Conservation (phyloP, 2,329 filamentous ascomycete species). For the Aureobasidium leucospermi region DNA sequence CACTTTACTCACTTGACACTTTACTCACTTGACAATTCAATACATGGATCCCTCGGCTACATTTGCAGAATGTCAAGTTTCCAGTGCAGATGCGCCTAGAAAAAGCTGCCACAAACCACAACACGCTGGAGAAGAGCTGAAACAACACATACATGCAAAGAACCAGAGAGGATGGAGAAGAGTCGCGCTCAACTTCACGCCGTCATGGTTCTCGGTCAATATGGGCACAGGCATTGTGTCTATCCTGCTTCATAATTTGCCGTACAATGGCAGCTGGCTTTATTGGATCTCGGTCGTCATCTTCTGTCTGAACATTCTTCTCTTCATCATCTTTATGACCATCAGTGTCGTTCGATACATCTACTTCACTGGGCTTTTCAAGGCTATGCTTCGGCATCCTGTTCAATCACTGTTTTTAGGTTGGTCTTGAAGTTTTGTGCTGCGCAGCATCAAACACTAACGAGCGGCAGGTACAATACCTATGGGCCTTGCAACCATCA, state of each 20-base stretch:
- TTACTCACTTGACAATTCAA: background rate
- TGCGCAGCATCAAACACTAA: background rate
- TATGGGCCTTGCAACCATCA: slow-evolving; percentile 25
- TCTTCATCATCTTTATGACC: slow-evolving; percentile 49
- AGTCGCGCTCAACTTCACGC: slow-evolving; percentile 5
- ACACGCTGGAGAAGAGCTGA: slow-evolving; percentile 4
- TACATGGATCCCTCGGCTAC: slow-evolving; percentile 1
- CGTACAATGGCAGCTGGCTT: slow-evolving; percentile 52
- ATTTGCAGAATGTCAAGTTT: slow-evolving; percentile 4
- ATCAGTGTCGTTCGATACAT: slow-evolving; percentile 55
- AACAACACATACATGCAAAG: background rate
- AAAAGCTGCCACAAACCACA: slow-evolving; percentile 3
- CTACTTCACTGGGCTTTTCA: slow-evolving; percentile 60
- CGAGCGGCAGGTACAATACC: slow-evolving; percentile 22
- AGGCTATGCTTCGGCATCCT: slow-evolving; percentile 58
- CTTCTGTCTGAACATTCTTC: slow-evolving; percentile 51
- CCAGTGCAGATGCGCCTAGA: background rate
- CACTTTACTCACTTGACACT: no score
- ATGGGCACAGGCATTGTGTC: slow-evolving; percentile 63
- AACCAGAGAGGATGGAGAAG: slow-evolving; percentile 5
- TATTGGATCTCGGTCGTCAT: slow-evolving; percentile 53
- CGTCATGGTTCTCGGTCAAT: slow-evolving; percentile 24
- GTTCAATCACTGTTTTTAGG: slow-evolving; percentile 61
- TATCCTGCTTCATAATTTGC: slow-evolving; percentile 54
- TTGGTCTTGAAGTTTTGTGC: background rate